These are phyloP conservation scores for Aspergillus egyptiacus DNA, from an alignment of 495 filamentous ascomycete genomes.

Conservation along the genomic window DNA sequence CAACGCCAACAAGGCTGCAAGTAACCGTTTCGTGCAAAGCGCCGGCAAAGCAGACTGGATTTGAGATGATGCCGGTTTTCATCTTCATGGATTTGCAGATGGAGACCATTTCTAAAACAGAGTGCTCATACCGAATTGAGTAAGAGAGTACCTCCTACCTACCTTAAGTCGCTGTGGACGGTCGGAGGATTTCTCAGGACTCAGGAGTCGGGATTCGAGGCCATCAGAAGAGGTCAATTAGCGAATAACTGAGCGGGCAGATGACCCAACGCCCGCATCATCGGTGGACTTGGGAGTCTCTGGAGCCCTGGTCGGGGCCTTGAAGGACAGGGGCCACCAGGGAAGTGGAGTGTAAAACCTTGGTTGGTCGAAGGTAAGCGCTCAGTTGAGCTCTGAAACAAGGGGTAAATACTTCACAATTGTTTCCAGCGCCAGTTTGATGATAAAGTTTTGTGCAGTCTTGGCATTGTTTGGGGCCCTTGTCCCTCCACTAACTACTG, in stretches of 20 bases:
- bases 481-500: too few species aligned
- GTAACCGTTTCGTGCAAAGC: neutral
- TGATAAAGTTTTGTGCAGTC: conserved; percentile 17
- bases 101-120: neutral
- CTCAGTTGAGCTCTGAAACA: conserved; percentile 21
- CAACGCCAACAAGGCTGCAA: too few species aligned
- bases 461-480: conserved; percentile 24
- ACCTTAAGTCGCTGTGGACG: too few species aligned
- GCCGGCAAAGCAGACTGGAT: neutral
- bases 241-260: neutral
- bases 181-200: conserved; percentile 4
- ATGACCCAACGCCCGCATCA: conserved; percentile 1
- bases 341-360: neutral
- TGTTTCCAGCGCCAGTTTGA: conserved; percentile 24
- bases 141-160: neutral
- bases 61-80: neutral
- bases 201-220: too few species aligned
- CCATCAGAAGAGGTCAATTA: too few species aligned
- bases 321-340: neutral
- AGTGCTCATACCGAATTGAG: neutral
- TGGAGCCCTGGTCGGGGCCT: neutral
- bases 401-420: conserved; percentile 26
- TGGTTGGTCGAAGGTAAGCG: conserved; percentile 18
- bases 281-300: neutral
- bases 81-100: neutral